phyloP scores from a whole-genome alignment of 2,329 filamentous ascomycete species.

The Aspergillus jensenii region DNA sequence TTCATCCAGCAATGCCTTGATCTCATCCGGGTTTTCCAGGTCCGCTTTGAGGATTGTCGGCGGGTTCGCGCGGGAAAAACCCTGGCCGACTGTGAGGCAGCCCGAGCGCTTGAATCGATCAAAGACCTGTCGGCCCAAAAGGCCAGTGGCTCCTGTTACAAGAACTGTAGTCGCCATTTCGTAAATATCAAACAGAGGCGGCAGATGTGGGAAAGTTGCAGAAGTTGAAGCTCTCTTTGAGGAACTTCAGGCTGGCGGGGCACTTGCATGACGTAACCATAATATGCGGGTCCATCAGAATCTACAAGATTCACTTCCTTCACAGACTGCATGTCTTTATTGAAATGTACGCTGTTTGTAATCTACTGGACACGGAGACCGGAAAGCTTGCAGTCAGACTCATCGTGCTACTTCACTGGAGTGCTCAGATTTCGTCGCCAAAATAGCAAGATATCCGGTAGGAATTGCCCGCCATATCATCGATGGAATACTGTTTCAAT shows the following conservation, averaged over 20 bases:
- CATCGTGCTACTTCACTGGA: no score
- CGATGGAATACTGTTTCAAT: no score
- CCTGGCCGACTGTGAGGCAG: conserved; percentile 73
- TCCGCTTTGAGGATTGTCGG: conserved; percentile 63
- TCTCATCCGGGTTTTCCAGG: conserved; percentile 46
- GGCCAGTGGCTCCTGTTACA: conserved; percentile 80
- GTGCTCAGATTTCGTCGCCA: no score
- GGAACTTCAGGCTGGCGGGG: conserved; percentile 11
- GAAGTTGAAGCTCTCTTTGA: conserved; percentile 2
- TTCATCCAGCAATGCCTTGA: conserved; percentile 51
- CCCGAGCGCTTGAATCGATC: conserved; percentile 65
- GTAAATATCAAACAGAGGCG: neutral
- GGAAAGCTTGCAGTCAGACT: no score
- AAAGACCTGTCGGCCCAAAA: conserved; percentile 77
- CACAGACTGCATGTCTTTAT: no score
- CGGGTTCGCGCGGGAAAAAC: conserved; percentile 71
- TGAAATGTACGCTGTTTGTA: neutral
- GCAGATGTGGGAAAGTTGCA: conserved; percentile 7
- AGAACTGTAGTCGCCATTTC: conserved; percentile 58
- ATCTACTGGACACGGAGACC: neutral
- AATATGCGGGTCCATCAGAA: neutral
- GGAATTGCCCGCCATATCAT: no score
- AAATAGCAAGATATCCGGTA: no score
- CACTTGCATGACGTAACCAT: conserved; percentile 17
- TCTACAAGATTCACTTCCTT: neutral